Conservation (phyloP, 75 land plant genomes). For the Selaginella moellendorffii region DNA sequence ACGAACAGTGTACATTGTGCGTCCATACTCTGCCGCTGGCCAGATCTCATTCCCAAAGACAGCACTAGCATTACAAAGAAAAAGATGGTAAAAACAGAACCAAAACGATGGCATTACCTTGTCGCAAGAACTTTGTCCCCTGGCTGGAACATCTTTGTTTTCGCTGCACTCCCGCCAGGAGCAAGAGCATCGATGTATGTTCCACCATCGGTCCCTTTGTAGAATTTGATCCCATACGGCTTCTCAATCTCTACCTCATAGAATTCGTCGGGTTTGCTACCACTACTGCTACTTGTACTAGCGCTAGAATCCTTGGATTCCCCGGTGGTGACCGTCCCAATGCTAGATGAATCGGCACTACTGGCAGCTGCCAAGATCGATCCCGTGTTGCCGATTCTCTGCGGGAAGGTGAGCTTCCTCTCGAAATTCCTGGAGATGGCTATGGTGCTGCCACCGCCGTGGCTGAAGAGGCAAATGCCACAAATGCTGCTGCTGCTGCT, state of each 20-base stretch:
- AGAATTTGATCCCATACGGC: conserved; percentile 78
- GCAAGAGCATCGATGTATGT: conserved; percentile 93
- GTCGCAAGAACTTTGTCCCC: conserved; percentile 91
- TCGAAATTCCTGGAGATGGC: too few relatives aligned
- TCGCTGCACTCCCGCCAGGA: conserved; percentile 64
- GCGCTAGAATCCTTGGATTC: background rate
- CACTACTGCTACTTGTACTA: background rate
- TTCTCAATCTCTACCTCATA: conserved; percentile 89
- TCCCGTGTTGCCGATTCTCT: too few relatives aligned
- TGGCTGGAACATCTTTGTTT: conserved; percentile 44
- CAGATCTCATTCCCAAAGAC: conserved; percentile 94
- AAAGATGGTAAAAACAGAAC: background rate
- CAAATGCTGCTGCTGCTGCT: too few relatives aligned
- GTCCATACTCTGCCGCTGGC: conserved; percentile 97
- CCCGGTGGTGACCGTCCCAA: too few relatives aligned
- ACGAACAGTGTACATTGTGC: conserved; percentile 96
- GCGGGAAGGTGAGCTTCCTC: too few relatives aligned
- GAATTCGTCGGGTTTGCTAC: conserved; percentile 30
- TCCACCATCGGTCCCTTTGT: conserved; percentile 81
- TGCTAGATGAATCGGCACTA: too few relatives aligned
- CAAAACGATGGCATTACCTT: conserved; percentile 27
- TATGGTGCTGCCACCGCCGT: too few relatives aligned
- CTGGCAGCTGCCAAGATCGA: too few relatives aligned
- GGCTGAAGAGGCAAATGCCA: too few relatives aligned
- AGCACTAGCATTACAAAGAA: conserved; percentile 45